These are phyloP conservation scores for Eimeria brunetti DNA, from an alignment of 169 alveolate genomes.

Conservation along the genomic window DNA sequence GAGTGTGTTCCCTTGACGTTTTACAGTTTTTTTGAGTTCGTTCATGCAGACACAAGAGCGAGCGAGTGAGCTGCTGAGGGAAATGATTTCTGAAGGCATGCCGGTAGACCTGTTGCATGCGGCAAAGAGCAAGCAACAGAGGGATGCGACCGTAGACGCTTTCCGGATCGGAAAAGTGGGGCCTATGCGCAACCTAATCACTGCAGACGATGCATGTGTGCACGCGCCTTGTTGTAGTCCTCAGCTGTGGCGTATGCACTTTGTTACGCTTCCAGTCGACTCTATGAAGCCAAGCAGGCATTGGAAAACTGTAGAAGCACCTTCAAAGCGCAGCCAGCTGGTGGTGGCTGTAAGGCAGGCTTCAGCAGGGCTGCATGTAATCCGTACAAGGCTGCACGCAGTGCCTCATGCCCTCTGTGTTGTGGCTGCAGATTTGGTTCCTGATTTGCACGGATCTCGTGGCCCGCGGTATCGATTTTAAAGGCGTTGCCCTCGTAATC, in stretches of 20 bases:
- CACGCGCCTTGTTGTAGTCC: neutral
- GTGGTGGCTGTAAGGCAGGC: neutral
- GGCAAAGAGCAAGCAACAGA: slow-evolving; percentile 78
- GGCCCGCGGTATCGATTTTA: slow-evolving; percentile 99
- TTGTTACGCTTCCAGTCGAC: neutral
- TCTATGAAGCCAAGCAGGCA: neutral
- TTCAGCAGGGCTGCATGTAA: neutral
- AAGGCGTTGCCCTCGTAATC: slow-evolving; percentile 96
- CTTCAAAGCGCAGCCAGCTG: neutral
- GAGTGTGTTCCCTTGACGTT: neutral
- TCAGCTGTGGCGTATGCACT: neutral
- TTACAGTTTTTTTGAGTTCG: neutral
- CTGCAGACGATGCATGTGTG: neutral
- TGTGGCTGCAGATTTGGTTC: slow-evolving; percentile 90
- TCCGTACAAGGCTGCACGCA: neutral
- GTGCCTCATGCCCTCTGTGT: neutral
- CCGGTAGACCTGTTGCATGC: slow-evolving; percentile 81
- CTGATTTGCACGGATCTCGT: slow-evolving; percentile 97
- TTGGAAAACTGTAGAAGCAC: neutral
- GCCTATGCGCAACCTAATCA: neutral
- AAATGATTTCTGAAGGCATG: slow-evolving; percentile 76
- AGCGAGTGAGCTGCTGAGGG: slow-evolving; percentile 78
- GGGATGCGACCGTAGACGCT: slow-evolving; percentile 85
- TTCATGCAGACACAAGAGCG: slow-evolving; percentile 73
- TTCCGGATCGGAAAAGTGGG: slow-evolving; percentile 84